Evolutionary conservation across 805 yeast genomes (phyloP), one percentile per base, ranked within the genome.

Genomic region (Metschnikowia gelsemii): DNA sequence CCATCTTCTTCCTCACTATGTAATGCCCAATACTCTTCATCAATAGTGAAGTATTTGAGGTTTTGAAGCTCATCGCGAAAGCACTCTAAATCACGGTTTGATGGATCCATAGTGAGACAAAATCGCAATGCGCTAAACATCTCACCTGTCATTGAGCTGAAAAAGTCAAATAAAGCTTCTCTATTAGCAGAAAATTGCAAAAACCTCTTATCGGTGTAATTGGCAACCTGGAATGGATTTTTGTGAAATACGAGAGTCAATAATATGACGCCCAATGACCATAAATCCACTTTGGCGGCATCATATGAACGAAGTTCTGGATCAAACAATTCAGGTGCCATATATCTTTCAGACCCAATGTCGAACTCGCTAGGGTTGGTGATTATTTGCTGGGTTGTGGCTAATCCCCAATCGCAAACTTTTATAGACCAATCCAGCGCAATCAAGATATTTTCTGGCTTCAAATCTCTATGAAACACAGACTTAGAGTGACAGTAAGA

Each of bases 241-340:
- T 87, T 83, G 38, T 85, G 93, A 67, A 89, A 89, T n/a, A 89
- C 84, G 41, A 86, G 72, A 52, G 91, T 89, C 55, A 89, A 67
- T 43, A 89, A 70, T 32, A 88, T 86, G 44, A 89, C 80, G 21
- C 96, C 97, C 45, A 86, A 65, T 0, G 96, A 82, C 97, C 97
- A 89, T 35, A 89, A 70, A 64, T 89, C 96, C 37, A 85, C 83
- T 61, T 85, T 83, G 16, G 82, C 79, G 7, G 96, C 87, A 53
- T 84, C 84, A 60, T 89, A 90, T 31, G 73, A 68, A 25, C 76
- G 78, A 35, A 79, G 64, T 29, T 66, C 65, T 11, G 61, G 51
- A 40, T 88, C 95, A 57, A 88, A 82, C 43, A 88, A 65, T 58
- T 89, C 97, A 1, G 97, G 97, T 0, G 96, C 95, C 97, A 89